phyloP scores from a whole-genome alignment of 768 basidiomycete genomes.

The Bullera alba region DNA sequence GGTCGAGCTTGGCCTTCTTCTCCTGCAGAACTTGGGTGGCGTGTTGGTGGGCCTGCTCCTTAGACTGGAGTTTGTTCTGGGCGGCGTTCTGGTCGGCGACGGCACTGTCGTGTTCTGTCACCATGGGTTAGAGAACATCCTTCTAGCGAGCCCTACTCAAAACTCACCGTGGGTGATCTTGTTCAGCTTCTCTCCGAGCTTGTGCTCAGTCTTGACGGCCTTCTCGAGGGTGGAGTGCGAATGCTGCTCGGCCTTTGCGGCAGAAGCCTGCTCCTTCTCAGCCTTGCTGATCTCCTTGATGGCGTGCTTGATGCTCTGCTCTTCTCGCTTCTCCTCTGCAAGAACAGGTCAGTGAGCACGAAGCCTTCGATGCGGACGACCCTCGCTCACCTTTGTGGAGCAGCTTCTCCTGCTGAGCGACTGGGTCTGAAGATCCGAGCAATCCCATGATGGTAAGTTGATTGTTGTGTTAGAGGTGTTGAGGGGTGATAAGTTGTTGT shows the following conservation, averaged over 20 bases:
- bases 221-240: not conserved
- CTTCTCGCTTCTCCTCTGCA: not conserved
- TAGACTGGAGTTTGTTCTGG: not conserved
- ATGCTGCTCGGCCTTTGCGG: not conserved
- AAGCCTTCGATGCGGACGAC: not conserved
- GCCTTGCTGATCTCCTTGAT: not conserved
- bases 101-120: not conserved
- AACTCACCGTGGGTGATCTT: not conserved
- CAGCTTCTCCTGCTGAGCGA: not conserved
- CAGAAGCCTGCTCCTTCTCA: not conserved
- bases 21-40: not conserved
- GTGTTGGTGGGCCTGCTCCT: not conserved
- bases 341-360: not conserved
- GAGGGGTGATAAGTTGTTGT: not conserved
- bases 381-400: slow-evolving; percentile 1
- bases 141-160: not conserved
- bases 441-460: slow-evolving; percentile 1
- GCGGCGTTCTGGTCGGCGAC: not conserved
- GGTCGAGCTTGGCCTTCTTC: not conserved
- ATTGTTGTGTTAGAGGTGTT: not conserved
- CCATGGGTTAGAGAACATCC: not conserved
- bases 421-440: not conserved
- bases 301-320: not conserved
- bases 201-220: not conserved
- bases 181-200: not conserved